Percentiles rank a stretch among this genome's conserved stretches.
These are phyloP conservation scores for Fusarium devonianum DNA, from an alignment of 2,329 filamentous ascomycete genomes.

Conservation along the genomic window DNA sequence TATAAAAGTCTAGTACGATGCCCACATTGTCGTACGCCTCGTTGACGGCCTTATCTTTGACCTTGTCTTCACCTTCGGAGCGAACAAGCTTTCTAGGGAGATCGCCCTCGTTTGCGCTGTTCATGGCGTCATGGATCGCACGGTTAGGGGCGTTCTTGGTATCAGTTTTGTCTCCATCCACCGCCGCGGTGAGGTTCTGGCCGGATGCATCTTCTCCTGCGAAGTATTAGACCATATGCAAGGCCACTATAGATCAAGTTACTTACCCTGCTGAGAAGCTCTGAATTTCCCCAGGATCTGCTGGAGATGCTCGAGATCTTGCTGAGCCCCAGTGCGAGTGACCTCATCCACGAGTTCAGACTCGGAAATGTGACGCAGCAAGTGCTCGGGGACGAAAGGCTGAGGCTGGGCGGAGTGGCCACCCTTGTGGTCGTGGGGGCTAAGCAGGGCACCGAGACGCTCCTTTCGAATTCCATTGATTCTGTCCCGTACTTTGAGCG, in stretches of 20 bases:
- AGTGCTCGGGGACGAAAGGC: slow-evolving; percentile 50
- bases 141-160: slow-evolving; percentile 46
- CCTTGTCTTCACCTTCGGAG: slow-evolving; percentile 51
- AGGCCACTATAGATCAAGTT: not conserved
- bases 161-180: slow-evolving; percentile 25
- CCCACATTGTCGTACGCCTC: slow-evolving; percentile 60
- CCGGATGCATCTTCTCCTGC: slow-evolving; percentile 24
- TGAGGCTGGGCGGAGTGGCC: slow-evolving; percentile 13
- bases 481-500: slow-evolving; percentile 46
- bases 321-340: slow-evolving; percentile 47
- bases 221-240: not conserved
- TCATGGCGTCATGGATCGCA: slow-evolving; percentile 55
- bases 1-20: slow-evolving; percentile 58
- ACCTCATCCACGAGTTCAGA: slow-evolving; percentile 50
- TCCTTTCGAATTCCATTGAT: slow-evolving; percentile 45
- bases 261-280: slow-evolving; percentile 40
- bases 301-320: slow-evolving; percentile 50
- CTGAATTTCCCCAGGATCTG: slow-evolving; percentile 39
- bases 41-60: slow-evolving; percentile 54
- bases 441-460: slow-evolving; percentile 46
- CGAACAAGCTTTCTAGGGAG: slow-evolving; percentile 55
- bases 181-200: slow-evolving; percentile 24
- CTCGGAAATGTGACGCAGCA: slow-evolving; percentile 50
- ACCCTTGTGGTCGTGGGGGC: slow-evolving; percentile 43
- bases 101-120: slow-evolving; percentile 45